A percentile compares a stretch with the other conserved stretches of the same genome.
Evolutionary conservation across 768 basidiomycete species (phyloP).

Genomic region (Lentinula lateritia): DNA sequence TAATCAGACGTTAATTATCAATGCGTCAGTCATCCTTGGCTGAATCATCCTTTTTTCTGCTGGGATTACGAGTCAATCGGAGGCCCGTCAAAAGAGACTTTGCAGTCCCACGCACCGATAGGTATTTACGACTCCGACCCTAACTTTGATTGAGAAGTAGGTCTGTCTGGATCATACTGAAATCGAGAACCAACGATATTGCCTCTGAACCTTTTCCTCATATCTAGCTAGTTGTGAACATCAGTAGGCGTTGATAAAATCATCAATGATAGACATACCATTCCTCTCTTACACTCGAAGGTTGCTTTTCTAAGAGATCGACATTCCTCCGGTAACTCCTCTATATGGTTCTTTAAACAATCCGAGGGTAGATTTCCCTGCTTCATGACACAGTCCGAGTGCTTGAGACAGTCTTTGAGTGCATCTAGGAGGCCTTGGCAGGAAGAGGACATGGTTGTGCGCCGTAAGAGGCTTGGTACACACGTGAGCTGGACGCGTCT

Average conservation of each 20-base stretch:
- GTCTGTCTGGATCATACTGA: constrained; percentile 26
- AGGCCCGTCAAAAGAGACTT: neutral
- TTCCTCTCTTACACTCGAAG: constrained; percentile 87
- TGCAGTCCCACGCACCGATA: neutral
- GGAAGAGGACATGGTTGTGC: constrained; percentile 61
- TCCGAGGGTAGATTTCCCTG: constrained; percentile 77
- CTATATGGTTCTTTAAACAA: constrained; percentile 68
- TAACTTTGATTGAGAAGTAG: neutral
- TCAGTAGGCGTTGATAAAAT: neutral
- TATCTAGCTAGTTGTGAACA: constrained; percentile 54
- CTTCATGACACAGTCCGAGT: constrained; percentile 83
- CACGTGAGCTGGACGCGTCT: neutral
- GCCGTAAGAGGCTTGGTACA: neutral
- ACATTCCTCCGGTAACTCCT: constrained; percentile 80
- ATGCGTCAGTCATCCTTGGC: neutral
- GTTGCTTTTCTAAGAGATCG: constrained; percentile 73
- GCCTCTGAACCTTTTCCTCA: constrained; percentile 79
- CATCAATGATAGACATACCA: constrained; percentile 45
- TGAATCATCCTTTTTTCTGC: neutral
- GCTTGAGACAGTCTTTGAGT: constrained; percentile 79
- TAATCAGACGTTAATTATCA: neutral
- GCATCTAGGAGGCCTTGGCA: constrained; percentile 74
- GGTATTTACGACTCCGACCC: neutral
- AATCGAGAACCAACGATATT: constrained; percentile 57
- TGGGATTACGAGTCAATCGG: neutral